These are phyloP conservation scores for Simplicillium sp. DNA, from an alignment of 2,329 filamentous ascomycete genomes.

Conservation along the genomic window DNA sequence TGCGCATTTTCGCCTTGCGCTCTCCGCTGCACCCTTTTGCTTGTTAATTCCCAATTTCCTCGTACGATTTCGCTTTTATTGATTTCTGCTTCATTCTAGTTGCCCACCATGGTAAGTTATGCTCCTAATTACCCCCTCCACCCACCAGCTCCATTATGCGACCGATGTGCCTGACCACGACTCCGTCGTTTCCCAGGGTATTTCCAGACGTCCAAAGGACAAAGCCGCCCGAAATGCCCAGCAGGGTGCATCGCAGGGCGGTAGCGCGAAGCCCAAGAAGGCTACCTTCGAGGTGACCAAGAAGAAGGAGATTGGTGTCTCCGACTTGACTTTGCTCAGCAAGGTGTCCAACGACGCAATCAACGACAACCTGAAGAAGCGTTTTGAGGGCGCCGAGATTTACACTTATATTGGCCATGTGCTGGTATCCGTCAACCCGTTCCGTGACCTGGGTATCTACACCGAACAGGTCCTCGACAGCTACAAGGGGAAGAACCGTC, in stretches of 20 bases:
- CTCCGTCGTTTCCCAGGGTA: slow-evolving; percentile 17
- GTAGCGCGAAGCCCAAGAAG: slow-evolving; percentile 71
- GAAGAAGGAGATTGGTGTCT: slow-evolving; percentile 99
- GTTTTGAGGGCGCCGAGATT: slow-evolving; percentile 94
- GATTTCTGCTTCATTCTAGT: neutral
- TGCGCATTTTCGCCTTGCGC: neutral
- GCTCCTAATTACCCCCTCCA: neutral
- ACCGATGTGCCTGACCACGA: too few species aligned
- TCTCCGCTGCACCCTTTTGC: neutral
- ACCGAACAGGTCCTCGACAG: slow-evolving; percentile 88
- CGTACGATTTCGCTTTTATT: too few species aligned
- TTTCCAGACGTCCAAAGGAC: slow-evolving; percentile 31
- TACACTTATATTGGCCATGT: slow-evolving; percentile 99
- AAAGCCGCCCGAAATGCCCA: slow-evolving; percentile 27
- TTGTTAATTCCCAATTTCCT: too few species aligned
- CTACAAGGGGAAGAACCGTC: slow-evolving; percentile 92
- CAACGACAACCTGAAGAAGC: slow-evolving; percentile 97
- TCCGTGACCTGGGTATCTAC: slow-evolving; percentile 95
- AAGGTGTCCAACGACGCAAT: slow-evolving; percentile 99
- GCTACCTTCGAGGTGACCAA: slow-evolving; percentile 92
- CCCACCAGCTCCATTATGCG: too few species aligned
- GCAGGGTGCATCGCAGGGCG: slow-evolving; percentile 26
- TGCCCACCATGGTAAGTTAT: slow-evolving; percentile 5
- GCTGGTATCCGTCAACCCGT: slow-evolving; percentile 96
- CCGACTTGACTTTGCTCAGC: slow-evolving; percentile 92